Percentiles rank a stretch among this genome's conserved stretches.
Evolutionary conservation across 352 stramenopile species (phyloP).

Genomic region (Pythium coloratum): DNA sequence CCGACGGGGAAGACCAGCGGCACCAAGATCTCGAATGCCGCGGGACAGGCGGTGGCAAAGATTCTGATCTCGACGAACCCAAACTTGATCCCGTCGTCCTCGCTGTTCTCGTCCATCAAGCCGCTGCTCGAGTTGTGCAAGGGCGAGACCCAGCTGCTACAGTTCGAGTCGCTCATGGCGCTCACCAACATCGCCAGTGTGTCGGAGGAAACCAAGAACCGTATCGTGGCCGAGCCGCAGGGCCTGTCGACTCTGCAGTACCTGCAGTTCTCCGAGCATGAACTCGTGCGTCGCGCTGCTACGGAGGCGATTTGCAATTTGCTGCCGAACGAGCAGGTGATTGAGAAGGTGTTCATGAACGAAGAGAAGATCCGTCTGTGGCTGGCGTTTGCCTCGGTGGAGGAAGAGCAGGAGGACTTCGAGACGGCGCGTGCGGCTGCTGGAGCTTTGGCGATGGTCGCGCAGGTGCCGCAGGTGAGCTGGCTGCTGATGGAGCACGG

Average conservation of each 20-base stretch:
- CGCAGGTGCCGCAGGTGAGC: slow-evolving; percentile 68
- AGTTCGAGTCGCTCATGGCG: slow-evolving; percentile 95
- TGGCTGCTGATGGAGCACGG: slow-evolving; percentile 73
- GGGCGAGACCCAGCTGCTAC: slow-evolving; percentile 89
- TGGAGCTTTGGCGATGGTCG: slow-evolving; percentile 94
- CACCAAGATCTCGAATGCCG: slow-evolving; percentile 87
- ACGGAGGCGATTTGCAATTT: slow-evolving; percentile 98
- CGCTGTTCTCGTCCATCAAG: slow-evolving; percentile 75
- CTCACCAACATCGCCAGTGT: slow-evolving; percentile 97
- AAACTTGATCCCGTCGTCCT: slow-evolving; percentile 80
- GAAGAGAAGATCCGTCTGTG: slow-evolving; percentile 93
- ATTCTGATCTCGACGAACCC: slow-evolving; percentile 97
- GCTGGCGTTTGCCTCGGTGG: slow-evolving; percentile 91
- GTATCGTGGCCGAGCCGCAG: slow-evolving; percentile 68
- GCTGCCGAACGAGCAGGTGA: slow-evolving; percentile 91
- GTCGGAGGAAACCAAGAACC: slow-evolving; percentile 93
- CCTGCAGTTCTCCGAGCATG: slow-evolving; percentile 97
- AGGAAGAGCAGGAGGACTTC: slow-evolving; percentile 92
- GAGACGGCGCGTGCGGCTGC: slow-evolving; percentile 90
- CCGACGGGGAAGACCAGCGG: slow-evolving; percentile 41
- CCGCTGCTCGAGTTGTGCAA: slow-evolving; percentile 93
- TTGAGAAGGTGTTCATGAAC: slow-evolving; percentile 92
- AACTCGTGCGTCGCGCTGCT: slow-evolving; percentile 94
- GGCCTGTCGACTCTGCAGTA: slow-evolving; percentile 80
- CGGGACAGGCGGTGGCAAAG: slow-evolving; percentile 93